Percentiles rank a stretch among this genome's conserved stretches.
phyloP scores from a whole-genome alignment of 1,284 basidiomycete genomes.

The Cystobasidium pallidum region DNA sequence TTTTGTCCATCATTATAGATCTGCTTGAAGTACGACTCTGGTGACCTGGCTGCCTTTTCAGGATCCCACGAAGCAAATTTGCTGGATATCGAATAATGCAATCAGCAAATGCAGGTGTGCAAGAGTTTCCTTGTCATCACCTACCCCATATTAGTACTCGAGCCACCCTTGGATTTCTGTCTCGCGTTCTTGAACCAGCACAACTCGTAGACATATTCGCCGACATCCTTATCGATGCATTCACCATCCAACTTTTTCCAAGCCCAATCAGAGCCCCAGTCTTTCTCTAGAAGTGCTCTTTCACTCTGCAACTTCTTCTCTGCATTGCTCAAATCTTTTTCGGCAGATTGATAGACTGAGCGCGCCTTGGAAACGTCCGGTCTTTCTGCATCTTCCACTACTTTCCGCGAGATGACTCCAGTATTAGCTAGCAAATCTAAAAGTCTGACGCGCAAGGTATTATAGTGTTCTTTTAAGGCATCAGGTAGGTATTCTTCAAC shows the following conservation, averaged over 20 bases:
- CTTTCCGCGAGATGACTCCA: conserved; percentile 63
- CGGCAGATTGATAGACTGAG: conserved; percentile 61
- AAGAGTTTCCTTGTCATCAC: conserved; percentile 49
- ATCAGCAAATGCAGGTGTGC: neutral
- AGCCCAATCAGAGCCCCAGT: conserved; percentile 81
- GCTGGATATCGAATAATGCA: conserved; percentile 58
- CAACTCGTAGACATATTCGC: conserved; percentile 97
- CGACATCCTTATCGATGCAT: conserved; percentile 79
- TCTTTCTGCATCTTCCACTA: conserved; percentile 40
- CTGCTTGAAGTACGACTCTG: conserved; percentile 78
- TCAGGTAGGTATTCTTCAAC: conserved; percentile 86
- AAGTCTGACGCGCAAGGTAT: conserved; percentile 68
- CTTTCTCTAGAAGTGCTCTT: conserved; percentile 62
- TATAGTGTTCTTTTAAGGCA: conserved; percentile 72
- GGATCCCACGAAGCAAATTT: conserved; percentile 77
- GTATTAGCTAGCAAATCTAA: conserved; percentile 68
- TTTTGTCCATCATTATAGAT: conserved; percentile 73
- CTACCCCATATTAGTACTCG: conserved; percentile 81
- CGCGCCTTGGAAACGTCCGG: conserved; percentile 58
- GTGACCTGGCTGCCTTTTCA: conserved; percentile 64
- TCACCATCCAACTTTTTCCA: conserved; percentile 90
- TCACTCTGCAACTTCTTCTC: conserved; percentile 62
- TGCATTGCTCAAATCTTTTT: conserved; percentile 63
- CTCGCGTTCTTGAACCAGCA: conserved; percentile 86
- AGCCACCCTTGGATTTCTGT: conserved; percentile 83